phyloP scores from a whole-genome alignment of 1,139 yeast species.

The Waltiozyma sp. region DNA sequence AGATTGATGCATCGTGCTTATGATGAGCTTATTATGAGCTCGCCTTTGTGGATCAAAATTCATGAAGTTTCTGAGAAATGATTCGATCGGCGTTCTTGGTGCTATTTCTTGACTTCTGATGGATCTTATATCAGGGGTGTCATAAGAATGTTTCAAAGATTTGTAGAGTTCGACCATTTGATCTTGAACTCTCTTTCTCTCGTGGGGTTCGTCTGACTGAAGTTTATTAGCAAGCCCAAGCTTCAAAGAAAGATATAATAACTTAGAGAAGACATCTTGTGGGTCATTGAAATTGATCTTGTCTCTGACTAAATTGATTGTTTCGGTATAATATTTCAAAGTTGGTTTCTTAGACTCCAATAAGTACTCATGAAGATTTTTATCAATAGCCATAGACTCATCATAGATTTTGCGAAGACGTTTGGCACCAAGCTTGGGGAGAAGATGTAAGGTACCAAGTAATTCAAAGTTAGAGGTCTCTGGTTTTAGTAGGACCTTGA shows the following conservation, averaged over 20 bases:
- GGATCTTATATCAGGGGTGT: slow-evolving; percentile 1
- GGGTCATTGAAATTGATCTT: slow-evolving; percentile 20
- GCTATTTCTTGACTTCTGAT: slow-evolving; percentile 13
- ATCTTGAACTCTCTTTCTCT: slow-evolving; percentile 5
- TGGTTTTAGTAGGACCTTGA: slow-evolving; percentile 30
- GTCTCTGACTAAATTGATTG: slow-evolving; percentile 9
- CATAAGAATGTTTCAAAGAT: slow-evolving; percentile 17
- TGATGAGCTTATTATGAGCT: slow-evolving; percentile 2
- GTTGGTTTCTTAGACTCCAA: slow-evolving; percentile 1
- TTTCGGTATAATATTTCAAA: slow-evolving; percentile 9
- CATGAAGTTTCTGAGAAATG: slow-evolving; percentile 31
- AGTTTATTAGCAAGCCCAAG: slow-evolving; percentile 20
- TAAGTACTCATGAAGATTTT: slow-evolving; percentile 17
- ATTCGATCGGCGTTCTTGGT: slow-evolving; percentile 19
- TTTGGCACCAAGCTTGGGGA: slow-evolving; percentile 23
- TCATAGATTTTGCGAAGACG: slow-evolving; percentile 18
- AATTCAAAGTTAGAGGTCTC: slow-evolving; percentile 22
- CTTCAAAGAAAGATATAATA: slow-evolving; percentile 17
- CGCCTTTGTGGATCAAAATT: background rate
- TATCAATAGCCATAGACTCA: slow-evolving; percentile 3
- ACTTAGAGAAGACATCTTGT: slow-evolving; percentile 18
- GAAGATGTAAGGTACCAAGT: slow-evolving; percentile 21
- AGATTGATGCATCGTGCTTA: slow-evolving; percentile 51
- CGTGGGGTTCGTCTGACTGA: slow-evolving; percentile 3
- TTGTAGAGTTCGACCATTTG: slow-evolving; percentile 22